Evolutionary conservation across 1,139 yeast genomes (phyloP), one percentile per base, ranked within the genome.

Genomic region (Protomyces macrosporus): DNA sequence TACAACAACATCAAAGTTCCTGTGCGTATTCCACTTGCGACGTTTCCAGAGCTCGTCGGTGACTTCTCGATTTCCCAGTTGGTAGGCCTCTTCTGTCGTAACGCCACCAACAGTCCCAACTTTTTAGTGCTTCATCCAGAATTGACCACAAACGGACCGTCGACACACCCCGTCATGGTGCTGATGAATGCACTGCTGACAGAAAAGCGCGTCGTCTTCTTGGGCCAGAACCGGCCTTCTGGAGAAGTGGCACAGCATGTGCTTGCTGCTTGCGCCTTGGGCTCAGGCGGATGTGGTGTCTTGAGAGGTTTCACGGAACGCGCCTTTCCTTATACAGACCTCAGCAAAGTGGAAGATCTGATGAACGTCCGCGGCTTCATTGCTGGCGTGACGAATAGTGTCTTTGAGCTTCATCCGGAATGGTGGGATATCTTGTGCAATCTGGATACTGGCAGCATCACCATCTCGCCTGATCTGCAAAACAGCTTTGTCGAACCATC

Each of bases 361-460:
- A 14, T 51, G 79, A 81, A 66, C 84, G 60, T 52, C 14, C 40
- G 55, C 30, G 83, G 84, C 34, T 84, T 75, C 72, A 76, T 84
- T 70, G 88, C 88, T 3, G 88, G 88, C 9, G 85, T 86, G 57
- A 84, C 84, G 68, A 84, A 85, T 72, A 87, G 87, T 10, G 84
- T 86, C 63, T 84, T 84, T 75, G 83, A 82, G 67, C 72, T 72
- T 60, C 85, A 83, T 69, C 84, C 84, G 51, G 77, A 76, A 10
- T 76, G 79, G 77, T 84, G 87, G 86, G 88, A 84, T 70, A 73
- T 84, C 30, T 72, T 84, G 60, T 81, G 83, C 67, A 87, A 84
- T 70, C 73, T 84, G 66, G 87, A 84, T 68, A 69, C 73, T 34
- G 68, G 71, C 73, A 60, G 81, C 75, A 71, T 84, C 80, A 74